Evolutionary conservation across 306 rosid species (phyloP), one percentile per base, ranked within the genome.

Genomic region (Fragaria nilgerrensis): DNA sequence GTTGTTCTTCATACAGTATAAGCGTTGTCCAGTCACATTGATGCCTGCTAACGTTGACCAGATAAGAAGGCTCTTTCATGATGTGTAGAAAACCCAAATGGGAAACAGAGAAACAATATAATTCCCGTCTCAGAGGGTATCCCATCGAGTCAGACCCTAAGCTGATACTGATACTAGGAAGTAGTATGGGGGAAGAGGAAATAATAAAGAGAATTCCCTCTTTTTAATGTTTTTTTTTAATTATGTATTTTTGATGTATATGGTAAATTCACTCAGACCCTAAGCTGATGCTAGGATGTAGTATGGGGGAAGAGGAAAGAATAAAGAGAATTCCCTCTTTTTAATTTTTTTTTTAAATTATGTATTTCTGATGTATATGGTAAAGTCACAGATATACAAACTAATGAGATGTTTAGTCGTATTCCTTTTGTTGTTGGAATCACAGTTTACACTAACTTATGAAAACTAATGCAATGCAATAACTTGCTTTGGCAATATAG

Each of bases 1-100:
- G 50, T 74, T 68, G 50, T 74, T 53, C 25, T 66, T 56, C 63
- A 66, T 27, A 41, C 93, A 95, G 99, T 87, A 92, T 78, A 95
- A 95, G 86, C 94, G 97, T 23, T 95, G 99, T 84, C 99, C 99
- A 9, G 81, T 86, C 77, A 95, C 97, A 4, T 84, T 92, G 84
- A 86, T 88, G 88, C 92, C 97, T 56, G 78, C 92, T 43, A 86
- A 86, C 1, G 90, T 85, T 59, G 97, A 92, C 50, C 91, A 92
- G 80, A 90, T 95, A 52, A 88, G 99, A 84, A 95, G 97, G 75
- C 97, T 95, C 79, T 95, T 95, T 75, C 99, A 95, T 79, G 99
- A 95, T 79, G 85, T 95, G 74, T 95, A 88, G 84, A 81, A 49
- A 66, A 23, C 34, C 64, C 52, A 47, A n/a, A 4, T 27, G 29